A percentile compares a stretch with the other conserved stretches of the same genome.
These are phyloP conservation scores for Simplicillium sp. DNA, from an alignment of 2,329 filamentous ascomycete species.

Conservation along the genomic window DNA sequence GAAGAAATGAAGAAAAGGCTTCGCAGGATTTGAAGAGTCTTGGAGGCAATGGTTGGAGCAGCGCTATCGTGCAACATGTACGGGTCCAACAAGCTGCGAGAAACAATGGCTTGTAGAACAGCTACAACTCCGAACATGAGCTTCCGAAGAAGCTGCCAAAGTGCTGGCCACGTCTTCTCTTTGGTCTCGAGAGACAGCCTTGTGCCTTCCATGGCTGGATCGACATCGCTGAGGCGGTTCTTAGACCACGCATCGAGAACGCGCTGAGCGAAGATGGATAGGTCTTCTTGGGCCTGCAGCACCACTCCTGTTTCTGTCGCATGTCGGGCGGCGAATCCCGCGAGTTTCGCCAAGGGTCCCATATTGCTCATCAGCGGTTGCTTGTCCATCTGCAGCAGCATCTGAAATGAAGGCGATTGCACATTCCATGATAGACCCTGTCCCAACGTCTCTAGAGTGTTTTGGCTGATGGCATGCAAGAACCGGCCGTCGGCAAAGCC, in stretches of 20 bases:
- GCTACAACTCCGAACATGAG: slow-evolving; percentile 68
- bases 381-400: slow-evolving; percentile 48
- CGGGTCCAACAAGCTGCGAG: slow-evolving; percentile 47
- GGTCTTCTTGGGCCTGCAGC: slow-evolving; percentile 45
- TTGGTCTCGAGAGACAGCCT: slow-evolving; percentile 57
- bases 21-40: slow-evolving; percentile 63
- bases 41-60: slow-evolving; percentile 58
- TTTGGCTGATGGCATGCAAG: slow-evolving; percentile 57
- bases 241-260: slow-evolving; percentile 65
- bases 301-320: slow-evolving; percentile 34
- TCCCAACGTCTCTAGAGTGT: slow-evolving; percentile 42
- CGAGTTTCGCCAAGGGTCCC: slow-evolving; percentile 56
- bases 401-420: slow-evolving; percentile 48
- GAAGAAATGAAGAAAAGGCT: slow-evolving; percentile 77
- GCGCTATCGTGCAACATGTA: slow-evolving; percentile 29
- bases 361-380: slow-evolving; percentile 56
- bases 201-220: slow-evolving; percentile 54
- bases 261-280: slow-evolving; percentile 57
- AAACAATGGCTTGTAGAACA: slow-evolving; percentile 63
- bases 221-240: slow-evolving; percentile 64
- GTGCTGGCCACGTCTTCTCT: slow-evolving; percentile 54
- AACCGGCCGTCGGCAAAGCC: slow-evolving; percentile 73
- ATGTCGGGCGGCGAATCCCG: slow-evolving; percentile 53
- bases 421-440: slow-evolving; percentile 53
- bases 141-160: slow-evolving; percentile 70